Evolutionary conservation across 352 stramenopile genomes (phyloP), one percentile per base, ranked within the genome.

Genomic region (Phytopythium aichiense): DNA sequence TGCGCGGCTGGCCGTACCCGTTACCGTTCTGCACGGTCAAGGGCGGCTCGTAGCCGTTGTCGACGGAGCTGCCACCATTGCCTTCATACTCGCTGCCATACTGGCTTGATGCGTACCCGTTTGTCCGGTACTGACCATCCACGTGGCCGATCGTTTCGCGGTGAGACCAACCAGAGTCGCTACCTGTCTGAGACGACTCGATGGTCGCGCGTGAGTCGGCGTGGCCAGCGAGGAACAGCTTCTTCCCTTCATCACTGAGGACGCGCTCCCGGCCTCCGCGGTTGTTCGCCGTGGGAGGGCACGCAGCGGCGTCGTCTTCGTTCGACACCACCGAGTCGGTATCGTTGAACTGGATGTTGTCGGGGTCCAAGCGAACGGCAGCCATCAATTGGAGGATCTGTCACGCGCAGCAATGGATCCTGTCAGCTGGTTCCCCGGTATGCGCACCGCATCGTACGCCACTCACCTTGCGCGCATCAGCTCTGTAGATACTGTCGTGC

Each of bases 211-310:
- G 69, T 25, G 54, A 59, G 53, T 71, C 67, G 35, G 71, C 66
- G 55, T 95, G 73, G 15, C 78, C 79, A 35, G 75, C 66, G 15
- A 91, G 66, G 59, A 92, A 92, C 4, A 95, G 61, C n/a, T 81
- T 78, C 65, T 94, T 94, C 63, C 87, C 87, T 79, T 95, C 87
- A 33, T 91, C 79, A 53, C 87, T 95, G 22, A 95, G 76, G 15
- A 89, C 85, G 3, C 84, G 83, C 48, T 93, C 76, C 33, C 84
- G 76, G 5, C 68, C 71, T 46, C 77, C 77, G n/a, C 78, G 76
- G 61, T 91, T 79, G 54, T 85, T 91, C 13, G 77, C 80, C 15
- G 80, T 94, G 23, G 73, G 74, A 49, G 82, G 80, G 33, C 80
- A 90, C n/a, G 61, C 67, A 30, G 82, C 79, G 43, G 74, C 58